Percentiles rank a stretch among this genome's conserved stretches.
Evolutionary conservation across 257 asterid species (phyloP).

Genomic region (Forsythia viridissima): DNA sequence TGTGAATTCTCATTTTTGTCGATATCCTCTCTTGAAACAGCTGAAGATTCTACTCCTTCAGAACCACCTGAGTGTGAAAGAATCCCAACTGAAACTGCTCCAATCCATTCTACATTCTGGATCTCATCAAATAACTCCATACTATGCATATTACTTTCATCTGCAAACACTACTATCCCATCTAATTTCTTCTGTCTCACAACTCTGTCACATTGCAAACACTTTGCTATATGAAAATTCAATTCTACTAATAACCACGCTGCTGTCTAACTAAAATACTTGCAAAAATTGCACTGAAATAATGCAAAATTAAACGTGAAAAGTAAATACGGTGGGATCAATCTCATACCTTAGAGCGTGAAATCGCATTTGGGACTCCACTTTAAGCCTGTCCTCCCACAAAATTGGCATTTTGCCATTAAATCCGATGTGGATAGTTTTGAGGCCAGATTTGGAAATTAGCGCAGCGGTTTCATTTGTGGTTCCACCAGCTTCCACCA

Average conservation of each 20-base stretch:
- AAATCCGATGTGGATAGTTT: constrained; percentile 67
- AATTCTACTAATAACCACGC: constrained; percentile 10
- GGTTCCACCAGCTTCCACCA: constrained; percentile 82
- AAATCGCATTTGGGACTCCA: constrained; percentile 85
- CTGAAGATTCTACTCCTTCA: constrained; percentile 42
- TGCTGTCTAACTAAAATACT: neutral
- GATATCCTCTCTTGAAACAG: constrained; percentile 39
- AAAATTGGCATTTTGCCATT: constrained; percentile 65
- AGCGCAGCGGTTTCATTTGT: constrained; percentile 79
- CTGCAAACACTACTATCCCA: constrained; percentile 89
- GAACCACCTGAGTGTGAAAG: constrained; percentile 69
- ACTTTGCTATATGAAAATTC: constrained; percentile 18
- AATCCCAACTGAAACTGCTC: constrained; percentile 84
- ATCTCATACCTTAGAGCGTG: constrained; percentile 75
- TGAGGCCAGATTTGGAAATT: constrained; percentile 69
- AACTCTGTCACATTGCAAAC: constrained; percentile 44
- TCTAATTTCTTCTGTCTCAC: constrained; percentile 75
- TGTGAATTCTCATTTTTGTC: constrained; percentile 50
- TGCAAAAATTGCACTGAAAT: neutral
- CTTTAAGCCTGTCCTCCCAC: constrained; percentile 86
- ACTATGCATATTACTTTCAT: constrained; percentile 96
- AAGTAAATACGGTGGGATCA: neutral
- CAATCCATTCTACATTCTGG: constrained; percentile 88
- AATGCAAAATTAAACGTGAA: neutral
- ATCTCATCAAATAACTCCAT: constrained; percentile 94